phyloP scores from a whole-genome alignment of 2,329 filamentous ascomycete species.

The Paecilomyces niveus region DNA sequence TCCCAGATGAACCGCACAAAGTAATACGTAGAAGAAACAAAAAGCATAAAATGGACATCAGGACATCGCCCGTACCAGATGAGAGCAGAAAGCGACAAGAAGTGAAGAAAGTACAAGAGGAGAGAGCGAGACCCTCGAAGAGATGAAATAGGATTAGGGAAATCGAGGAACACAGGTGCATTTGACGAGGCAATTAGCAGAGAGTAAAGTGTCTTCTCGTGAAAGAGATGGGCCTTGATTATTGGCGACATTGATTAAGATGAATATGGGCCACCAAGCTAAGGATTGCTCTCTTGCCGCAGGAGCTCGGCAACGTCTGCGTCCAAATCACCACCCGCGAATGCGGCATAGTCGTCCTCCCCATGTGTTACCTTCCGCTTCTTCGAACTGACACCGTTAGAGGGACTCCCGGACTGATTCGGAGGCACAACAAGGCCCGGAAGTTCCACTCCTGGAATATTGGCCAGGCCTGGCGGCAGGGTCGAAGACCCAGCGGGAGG shows the following conservation, averaged over 20 bases:
- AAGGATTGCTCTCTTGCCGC: conserved; percentile 35
- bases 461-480: conserved; percentile 11
- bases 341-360: conserved; percentile 39
- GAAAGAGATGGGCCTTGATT: not conserved
- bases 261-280: conserved; percentile 3
- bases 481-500: conserved; percentile 8
- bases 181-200: not conserved
- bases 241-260: not conserved
- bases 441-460: conserved; percentile 12
- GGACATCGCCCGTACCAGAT: no score
- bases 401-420: conserved; percentile 13
- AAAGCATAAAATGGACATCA: not conserved
- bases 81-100: no score
- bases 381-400: conserved; percentile 32
- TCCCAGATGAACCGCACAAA: not conserved
- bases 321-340: conserved; percentile 51
- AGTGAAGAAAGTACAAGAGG: no score
- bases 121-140: no score
- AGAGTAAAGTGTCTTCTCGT: no score
- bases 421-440: conserved; percentile 12
- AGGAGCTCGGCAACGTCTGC: conserved; percentile 55
- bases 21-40: not conserved
- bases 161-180: no score
- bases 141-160: no score
- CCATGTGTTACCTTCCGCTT: conserved; percentile 43